Evolutionary conservation across 257 asterid genomes (phyloP).

Genomic region (Coffea eugenioides): DNA sequence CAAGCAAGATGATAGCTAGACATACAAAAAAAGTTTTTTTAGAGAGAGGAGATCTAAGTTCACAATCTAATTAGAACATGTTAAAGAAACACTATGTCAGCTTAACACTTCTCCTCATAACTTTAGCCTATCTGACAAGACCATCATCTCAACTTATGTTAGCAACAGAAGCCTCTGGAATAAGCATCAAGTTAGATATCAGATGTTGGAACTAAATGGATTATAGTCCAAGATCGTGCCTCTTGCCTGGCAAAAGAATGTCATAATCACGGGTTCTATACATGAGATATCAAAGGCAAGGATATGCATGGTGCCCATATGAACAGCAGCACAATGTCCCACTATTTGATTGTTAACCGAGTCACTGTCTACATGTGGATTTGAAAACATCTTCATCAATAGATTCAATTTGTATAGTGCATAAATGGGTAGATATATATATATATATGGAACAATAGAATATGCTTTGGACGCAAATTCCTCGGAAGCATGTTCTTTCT

Average conservation of each 20-base stretch:
- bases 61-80: background rate
- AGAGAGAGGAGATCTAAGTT: background rate
- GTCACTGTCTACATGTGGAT: background rate
- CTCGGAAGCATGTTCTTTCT: background rate
- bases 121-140: background rate
- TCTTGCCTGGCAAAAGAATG: background rate
- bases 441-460: background rate
- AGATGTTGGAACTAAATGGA: background rate
- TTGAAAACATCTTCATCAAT: background rate
- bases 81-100: background rate
- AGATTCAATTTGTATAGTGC: background rate
- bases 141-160: background rate
- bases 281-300: background rate
- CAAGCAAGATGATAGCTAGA: background rate
- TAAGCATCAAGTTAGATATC: background rate
- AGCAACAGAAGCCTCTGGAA: background rate
- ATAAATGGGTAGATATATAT: background rate
- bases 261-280: background rate
- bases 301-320: background rate
- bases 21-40: background rate
- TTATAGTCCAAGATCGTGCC: background rate
- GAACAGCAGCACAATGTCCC: too few species aligned
- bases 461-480: background rate
- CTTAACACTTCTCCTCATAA: background rate
- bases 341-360: background rate